Conservation (phyloP, 208 protist species). For the Strigomonas galati region DNA sequence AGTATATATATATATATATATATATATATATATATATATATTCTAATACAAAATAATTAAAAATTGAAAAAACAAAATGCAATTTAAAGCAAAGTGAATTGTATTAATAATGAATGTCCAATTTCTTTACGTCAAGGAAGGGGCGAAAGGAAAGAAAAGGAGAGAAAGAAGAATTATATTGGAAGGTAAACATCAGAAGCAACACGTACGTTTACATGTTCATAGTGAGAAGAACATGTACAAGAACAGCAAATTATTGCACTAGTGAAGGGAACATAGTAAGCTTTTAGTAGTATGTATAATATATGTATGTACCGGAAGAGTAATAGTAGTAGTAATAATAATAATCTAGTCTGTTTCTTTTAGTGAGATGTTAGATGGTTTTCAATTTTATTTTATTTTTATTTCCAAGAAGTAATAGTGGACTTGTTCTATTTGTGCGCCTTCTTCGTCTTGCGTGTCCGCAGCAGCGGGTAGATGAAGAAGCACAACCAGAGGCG, state of each 20-base stretch:
- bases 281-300: too few species aligned
- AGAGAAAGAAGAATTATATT: not conserved
- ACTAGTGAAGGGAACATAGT: too few species aligned
- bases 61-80: constrained; percentile 2
- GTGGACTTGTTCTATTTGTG: too few species aligned
- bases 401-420: not conserved
- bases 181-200: too few species aligned
- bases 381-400: constrained; percentile 3
- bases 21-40: constrained; percentile 20
- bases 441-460: too few species aligned
- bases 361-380: not conserved
- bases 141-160: not conserved
- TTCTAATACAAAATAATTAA: constrained; percentile 1
- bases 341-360: constrained; percentile 1
- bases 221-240: too few species aligned
- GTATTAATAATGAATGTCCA: too few species aligned
- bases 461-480: constrained; percentile 6
- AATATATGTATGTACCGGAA: too few species aligned
- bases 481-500: constrained; percentile 10
- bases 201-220: too few species aligned
- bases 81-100: too few species aligned
- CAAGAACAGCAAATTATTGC: too few species aligned
- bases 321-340: constrained; percentile 2
- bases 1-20: constrained; percentile 12
- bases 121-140: too few species aligned